A percentile compares a stretch with the other conserved stretches of the same genome.
phyloP scores from a whole-genome alignment of 345 rosid species.

The Brassica nigra region DNA sequence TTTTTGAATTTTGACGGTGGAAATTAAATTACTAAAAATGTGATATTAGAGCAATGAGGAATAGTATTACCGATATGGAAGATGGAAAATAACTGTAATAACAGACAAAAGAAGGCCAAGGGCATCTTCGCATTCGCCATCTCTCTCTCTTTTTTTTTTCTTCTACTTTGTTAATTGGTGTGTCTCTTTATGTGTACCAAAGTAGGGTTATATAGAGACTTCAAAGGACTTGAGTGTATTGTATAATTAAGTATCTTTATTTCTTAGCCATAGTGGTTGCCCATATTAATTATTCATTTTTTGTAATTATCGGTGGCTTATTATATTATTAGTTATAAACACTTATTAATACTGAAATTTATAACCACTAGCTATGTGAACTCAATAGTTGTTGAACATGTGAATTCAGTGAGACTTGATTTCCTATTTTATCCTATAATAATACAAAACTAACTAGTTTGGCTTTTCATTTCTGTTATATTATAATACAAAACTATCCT shows the following conservation, averaged over 20 bases:
- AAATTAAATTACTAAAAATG: background rate
- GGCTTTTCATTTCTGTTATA: background rate
- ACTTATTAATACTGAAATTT: constrained; percentile 2
- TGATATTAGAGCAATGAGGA: background rate
- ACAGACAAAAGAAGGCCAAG: constrained; percentile 44
- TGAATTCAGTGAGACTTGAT: constrained; percentile 27
- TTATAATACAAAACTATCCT: background rate
- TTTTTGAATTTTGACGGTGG: constrained; percentile 4
- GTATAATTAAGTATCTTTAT: background rate
- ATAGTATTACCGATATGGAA: constrained; percentile 50
- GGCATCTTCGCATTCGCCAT: constrained; percentile 41
- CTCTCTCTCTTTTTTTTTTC: background rate
- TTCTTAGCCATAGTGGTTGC: constrained; percentile 34
- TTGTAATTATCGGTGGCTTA: background rate
- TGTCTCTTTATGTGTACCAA: constrained; percentile 24
- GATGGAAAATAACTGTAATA: constrained; percentile 51
- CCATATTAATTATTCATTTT: background rate
- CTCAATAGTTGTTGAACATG: constrained; percentile 33
- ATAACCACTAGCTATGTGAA: constrained; percentile 36
- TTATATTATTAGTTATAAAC: constrained; percentile 7
- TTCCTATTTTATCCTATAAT: constrained; percentile 5
- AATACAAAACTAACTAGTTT: background rate
- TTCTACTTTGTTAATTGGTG: constrained; percentile 16
- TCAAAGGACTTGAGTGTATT: constrained; percentile 8
- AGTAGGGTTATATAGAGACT: constrained; percentile 36